Evolutionary conservation across 192 early-diverging fungal species (phyloP).

Genomic region (Backusella tarrabulga): DNA sequence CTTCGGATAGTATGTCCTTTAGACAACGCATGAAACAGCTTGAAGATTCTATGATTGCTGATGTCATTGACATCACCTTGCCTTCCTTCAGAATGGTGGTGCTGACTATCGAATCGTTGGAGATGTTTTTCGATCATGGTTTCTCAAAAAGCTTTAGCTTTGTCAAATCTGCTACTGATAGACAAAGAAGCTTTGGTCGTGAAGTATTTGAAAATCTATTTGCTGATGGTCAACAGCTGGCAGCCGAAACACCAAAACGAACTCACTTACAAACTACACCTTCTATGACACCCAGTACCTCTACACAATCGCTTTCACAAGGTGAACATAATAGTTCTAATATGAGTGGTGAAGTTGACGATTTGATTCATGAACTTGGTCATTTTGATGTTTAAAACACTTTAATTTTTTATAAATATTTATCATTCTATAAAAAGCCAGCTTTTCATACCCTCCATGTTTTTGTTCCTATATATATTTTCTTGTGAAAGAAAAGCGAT

Average conservation of each 20-base stretch:
- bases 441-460: not conserved
- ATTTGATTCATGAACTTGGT: slow-evolving; percentile 26
- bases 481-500: too few species aligned
- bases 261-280: not conserved
- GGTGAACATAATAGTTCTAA: slow-evolving; percentile 34
- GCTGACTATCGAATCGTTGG: slow-evolving; percentile 84
- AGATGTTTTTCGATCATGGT: slow-evolving; percentile 75
- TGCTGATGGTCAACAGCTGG: slow-evolving; percentile 49
- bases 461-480: too few species aligned
- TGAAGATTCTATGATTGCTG: not conserved
- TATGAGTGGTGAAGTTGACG: slow-evolving; percentile 45
- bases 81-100: slow-evolving; percentile 65
- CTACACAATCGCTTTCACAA: slow-evolving; percentile 5
- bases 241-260: slow-evolving; percentile 20
- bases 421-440: not conserved
- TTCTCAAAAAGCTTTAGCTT: slow-evolving; percentile 63
- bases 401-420: not conserved
- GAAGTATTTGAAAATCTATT: slow-evolving; percentile 61
- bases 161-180: slow-evolving; percentile 50
- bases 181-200: slow-evolving; percentile 48
- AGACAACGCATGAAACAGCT: slow-evolving; percentile 3
- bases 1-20: not conserved
- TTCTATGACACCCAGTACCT: not conserved
- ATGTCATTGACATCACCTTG: slow-evolving; percentile 2
- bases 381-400: slow-evolving; percentile 22